Conservation (phyloP, 768 basidiomycete species). For the Naganishia antarctica region DNA sequence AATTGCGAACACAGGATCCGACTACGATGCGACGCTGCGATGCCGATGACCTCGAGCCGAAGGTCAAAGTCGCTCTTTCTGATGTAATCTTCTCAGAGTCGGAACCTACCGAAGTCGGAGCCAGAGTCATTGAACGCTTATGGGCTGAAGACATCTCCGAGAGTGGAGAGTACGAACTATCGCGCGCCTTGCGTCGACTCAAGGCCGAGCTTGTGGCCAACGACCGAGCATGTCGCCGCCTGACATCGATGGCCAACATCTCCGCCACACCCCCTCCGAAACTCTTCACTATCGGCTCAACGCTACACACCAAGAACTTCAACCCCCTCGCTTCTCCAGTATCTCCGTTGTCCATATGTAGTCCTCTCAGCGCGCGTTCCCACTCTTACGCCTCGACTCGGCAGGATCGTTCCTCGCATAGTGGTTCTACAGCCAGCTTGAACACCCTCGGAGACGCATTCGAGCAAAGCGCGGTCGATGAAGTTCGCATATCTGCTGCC, state of each 20-base stretch:
- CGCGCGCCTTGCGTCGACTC: constrained; percentile 16
- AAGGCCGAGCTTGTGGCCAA: constrained; percentile 25
- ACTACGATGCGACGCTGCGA: constrained; percentile 9
- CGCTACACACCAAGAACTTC: not conserved
- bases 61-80: not conserved
- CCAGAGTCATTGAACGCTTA: not conserved
- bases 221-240: constrained; percentile 9
- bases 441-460: constrained; percentile 1
- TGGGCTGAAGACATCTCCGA: not conserved
- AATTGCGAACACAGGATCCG: not conserved
- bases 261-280: not conserved
- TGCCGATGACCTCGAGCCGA: constrained; percentile 8
- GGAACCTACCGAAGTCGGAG: constrained; percentile 1
- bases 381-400: constrained; percentile 6
- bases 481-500: not conserved
- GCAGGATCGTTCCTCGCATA: not conserved
- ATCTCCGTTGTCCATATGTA: not conserved
- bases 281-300: constrained; percentile 6
- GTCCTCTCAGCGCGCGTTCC: not conserved
- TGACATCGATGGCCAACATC: not conserved
- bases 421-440: constrained; percentile 7
- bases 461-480: not conserved
- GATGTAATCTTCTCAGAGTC: constrained; percentile 19
- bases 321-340: not conserved
- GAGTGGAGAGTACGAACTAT: not conserved